Percentiles rank a stretch among this genome's conserved stretches.
These are phyloP conservation scores for Rhypophila decipiens DNA, from an alignment of 495 filamentous ascomycete species.

Conservation along the genomic window DNA sequence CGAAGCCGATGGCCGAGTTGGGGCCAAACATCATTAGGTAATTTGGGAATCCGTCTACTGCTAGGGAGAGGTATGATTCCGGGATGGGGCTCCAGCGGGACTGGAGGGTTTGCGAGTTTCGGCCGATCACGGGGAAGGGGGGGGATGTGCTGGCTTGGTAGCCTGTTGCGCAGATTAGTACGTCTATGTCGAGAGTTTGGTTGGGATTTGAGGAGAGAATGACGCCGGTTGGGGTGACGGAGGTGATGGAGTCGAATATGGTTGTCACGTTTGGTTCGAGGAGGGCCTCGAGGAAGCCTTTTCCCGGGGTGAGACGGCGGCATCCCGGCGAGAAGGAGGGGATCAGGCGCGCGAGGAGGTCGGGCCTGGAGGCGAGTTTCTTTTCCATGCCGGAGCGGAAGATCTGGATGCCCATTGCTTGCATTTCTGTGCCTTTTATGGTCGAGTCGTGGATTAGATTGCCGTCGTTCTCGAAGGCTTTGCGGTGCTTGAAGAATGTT, in stretches of 20 bases:
- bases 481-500: conserved; percentile 29
- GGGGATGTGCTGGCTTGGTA: conserved; percentile 54
- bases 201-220: conserved; percentile 38
- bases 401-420: conserved; percentile 12
- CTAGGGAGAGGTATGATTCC: conserved; percentile 57
- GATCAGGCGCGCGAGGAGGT: conserved; percentile 31
- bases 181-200: conserved; percentile 36
- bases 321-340: conserved; percentile 64
- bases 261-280: conserved; percentile 56
- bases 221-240: conserved; percentile 47
- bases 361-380: conserved; percentile 27
- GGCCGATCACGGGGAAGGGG: conserved; percentile 53
- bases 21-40: conserved; percentile 57
- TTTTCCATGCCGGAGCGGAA: conserved; percentile 28
- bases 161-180: conserved; percentile 63
- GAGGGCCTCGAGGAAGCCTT: conserved; percentile 64
- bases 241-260: conserved; percentile 46
- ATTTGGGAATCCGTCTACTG: conserved; percentile 62
- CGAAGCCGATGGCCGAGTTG: conserved; percentile 51
- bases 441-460: conserved; percentile 33
- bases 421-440: conserved; percentile 25
- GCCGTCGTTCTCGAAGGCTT: conserved; percentile 33
- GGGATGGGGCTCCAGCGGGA: conserved; percentile 46
- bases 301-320: conserved; percentile 64
- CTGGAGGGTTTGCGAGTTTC: conserved; percentile 40